These are phyloP conservation scores for Simplicillium sp. DNA, from an alignment of 2,329 filamentous ascomycete genomes.

Conservation along the genomic window DNA sequence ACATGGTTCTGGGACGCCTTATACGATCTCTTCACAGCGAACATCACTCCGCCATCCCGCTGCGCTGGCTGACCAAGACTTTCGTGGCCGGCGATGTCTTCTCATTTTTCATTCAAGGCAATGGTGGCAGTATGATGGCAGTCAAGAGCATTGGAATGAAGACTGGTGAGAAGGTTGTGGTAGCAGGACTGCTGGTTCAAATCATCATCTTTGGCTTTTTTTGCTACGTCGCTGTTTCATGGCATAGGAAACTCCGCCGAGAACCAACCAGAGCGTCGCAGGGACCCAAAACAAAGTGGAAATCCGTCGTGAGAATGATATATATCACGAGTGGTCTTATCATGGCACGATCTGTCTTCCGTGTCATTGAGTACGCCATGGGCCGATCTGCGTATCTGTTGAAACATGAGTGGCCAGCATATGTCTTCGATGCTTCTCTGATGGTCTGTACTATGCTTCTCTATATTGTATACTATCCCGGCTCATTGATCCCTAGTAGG, in stretches of 20 bases:
- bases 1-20: constrained; percentile 32
- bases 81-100: constrained; percentile 21
- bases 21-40: constrained; percentile 18
- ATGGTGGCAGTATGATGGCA: constrained; percentile 17
- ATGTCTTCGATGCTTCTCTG: constrained; percentile 28
- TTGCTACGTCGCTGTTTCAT: constrained; percentile 30
- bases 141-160: constrained; percentile 13
- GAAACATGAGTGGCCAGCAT: constrained; percentile 25
- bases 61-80: constrained; percentile 18
- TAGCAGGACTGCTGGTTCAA: constrained; percentile 46
- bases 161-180: constrained; percentile 34
- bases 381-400: constrained; percentile 27
- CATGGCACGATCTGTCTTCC: constrained; percentile 30
- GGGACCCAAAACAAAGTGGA: constrained; percentile 22
- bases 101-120: constrained; percentile 18
- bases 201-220: constrained; percentile 45
- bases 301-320: constrained; percentile 20
- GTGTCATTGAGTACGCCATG: constrained; percentile 35
- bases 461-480: constrained; percentile 12
- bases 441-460: constrained; percentile 21
- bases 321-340: constrained; percentile 27
- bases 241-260: constrained; percentile 23
- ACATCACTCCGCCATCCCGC: constrained; percentile 10
- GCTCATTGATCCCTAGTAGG: constrained; percentile 4
- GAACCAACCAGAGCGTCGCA: background rate